Evolutionary conservation across 768 basidiomycete species (phyloP), one percentile per base, ranked within the genome.

Genomic region (Scleroderma bovista): DNA sequence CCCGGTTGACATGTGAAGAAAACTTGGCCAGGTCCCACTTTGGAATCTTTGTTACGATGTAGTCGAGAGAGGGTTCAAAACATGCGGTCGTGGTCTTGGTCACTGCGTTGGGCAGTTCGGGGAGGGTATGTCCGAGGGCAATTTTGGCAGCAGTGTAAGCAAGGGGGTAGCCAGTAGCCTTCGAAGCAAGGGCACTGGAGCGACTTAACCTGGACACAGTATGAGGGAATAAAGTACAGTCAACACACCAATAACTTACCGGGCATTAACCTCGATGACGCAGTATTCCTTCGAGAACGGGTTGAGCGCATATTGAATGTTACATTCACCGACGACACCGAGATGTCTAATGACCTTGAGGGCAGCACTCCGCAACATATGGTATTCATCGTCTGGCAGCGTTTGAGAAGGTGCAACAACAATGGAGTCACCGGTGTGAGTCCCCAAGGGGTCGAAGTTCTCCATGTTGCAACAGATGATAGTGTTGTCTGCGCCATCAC

Each of bases 381-480:
- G 93, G 75, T 96, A 97, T 67, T 98, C 96, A n/a, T 86, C 79
- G 66, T 98, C 95, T n/a, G 94, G 96, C 24, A 98, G 80, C 1
- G 95, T 98, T 68, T 99, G 95, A 39, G 94, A 97, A 2, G 95
- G 95, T 8, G 96, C 96, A 26, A 98, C 80, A 57, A 99, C 96
- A 61, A 98, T 97, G 5, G 95, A 99, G 66, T 99, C 95, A 49
- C 95, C 95, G 1, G 95, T 99, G 61, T 99, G 95, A 58, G 96
- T 98, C 51, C 95, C 95, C 23, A 99, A 79, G 29, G 95, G 96
- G 64, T 99, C 96, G 57, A 99, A 99, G 72, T 99, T 98, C 72
- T 97, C 92, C 92, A 95, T 95, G 70, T 94, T 94, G 72, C 95
- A 98, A 73, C 94, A 97, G 60, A 97, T 98, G 69, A 99, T 99